Evolutionary conservation across 2,329 filamentous ascomycete species (phyloP).

Genomic region (Trichoderma endophyticum): DNA sequence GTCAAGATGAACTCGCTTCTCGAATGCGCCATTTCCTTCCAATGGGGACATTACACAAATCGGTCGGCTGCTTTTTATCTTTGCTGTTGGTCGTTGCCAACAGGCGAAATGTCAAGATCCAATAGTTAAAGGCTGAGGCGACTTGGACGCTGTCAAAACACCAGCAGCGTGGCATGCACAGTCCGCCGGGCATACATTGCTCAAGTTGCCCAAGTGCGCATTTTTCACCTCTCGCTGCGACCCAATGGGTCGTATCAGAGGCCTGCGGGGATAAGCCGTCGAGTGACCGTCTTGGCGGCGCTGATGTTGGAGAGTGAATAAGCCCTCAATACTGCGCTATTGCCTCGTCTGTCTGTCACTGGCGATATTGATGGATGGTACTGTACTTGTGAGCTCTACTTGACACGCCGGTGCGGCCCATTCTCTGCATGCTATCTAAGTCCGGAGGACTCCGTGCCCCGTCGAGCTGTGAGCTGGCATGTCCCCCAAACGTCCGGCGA

Average conservation of each 20-base stretch:
- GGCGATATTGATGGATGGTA: not conserved
- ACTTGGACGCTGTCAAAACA: not conserved
- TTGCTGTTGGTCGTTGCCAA: not conserved
- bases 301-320: not conserved
- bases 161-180: not conserved
- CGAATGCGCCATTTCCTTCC: constrained; percentile 15
- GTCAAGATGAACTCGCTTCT: constrained; percentile 12
- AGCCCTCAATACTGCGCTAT: not conserved
- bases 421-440: not conserved
- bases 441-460: not conserved
- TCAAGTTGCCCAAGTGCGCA: not conserved
- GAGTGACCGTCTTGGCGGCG: not conserved
- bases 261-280: not conserved
- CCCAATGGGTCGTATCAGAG: not conserved
- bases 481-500: not conserved
- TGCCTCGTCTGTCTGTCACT: not conserved
- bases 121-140: not conserved
- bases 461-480: not conserved
- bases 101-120: not conserved
- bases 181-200: not conserved
- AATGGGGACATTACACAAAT: not conserved
- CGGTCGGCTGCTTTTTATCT: not conserved
- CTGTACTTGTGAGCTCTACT: not conserved
- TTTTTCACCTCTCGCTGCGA: not conserved
- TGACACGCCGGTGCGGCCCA: constrained; percentile 8